These are phyloP conservation scores for Delonix regia DNA, from an alignment of 306 rosid genomes.

Conservation along the genomic window DNA sequence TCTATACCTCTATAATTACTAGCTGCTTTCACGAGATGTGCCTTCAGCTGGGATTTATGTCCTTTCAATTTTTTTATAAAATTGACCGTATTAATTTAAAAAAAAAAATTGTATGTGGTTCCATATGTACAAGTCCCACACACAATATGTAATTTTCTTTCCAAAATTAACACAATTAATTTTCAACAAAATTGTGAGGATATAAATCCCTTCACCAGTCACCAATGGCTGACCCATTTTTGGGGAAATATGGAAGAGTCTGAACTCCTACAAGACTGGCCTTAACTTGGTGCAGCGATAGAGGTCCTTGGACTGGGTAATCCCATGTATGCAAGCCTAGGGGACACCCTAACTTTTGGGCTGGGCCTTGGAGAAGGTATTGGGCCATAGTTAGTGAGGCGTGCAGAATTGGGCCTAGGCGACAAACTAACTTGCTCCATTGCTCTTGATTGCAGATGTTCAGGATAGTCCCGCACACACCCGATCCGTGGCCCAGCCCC, in stretches of 20 bases:
- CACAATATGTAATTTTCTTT: background rate
- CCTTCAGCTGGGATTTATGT: background rate
- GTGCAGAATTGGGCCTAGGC: slow-evolving; percentile 58
- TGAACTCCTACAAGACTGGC: background rate
- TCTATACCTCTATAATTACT: background rate
- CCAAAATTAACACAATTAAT: background rate
- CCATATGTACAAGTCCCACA: background rate
- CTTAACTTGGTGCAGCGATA: slow-evolving; percentile 40
- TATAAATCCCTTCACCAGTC: background rate
- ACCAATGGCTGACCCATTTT: background rate
- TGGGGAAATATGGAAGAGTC: background rate
- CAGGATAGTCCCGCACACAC: slow-evolving; percentile 93
- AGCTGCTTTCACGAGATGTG: background rate
- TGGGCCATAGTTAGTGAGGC: slow-evolving; percentile 60
- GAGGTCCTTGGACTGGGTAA: slow-evolving; percentile 79
- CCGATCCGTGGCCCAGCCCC: slow-evolving; percentile 90
- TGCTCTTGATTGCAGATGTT: slow-evolving; percentile 81
- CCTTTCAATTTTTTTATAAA: background rate
- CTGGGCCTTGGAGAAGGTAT: slow-evolving; percentile 98
- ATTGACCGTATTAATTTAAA: too few species aligned
- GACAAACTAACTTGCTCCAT: slow-evolving; percentile 88
- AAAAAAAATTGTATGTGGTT: too few species aligned
- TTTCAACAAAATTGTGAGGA: background rate
- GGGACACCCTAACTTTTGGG: slow-evolving; percentile 82
- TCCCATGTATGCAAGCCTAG: slow-evolving; percentile 85